Base-by-base conservation (phyloP, 2,329 filamentous ascomycete genomes). In the Colletotrichum tamarilloi region DNA sequence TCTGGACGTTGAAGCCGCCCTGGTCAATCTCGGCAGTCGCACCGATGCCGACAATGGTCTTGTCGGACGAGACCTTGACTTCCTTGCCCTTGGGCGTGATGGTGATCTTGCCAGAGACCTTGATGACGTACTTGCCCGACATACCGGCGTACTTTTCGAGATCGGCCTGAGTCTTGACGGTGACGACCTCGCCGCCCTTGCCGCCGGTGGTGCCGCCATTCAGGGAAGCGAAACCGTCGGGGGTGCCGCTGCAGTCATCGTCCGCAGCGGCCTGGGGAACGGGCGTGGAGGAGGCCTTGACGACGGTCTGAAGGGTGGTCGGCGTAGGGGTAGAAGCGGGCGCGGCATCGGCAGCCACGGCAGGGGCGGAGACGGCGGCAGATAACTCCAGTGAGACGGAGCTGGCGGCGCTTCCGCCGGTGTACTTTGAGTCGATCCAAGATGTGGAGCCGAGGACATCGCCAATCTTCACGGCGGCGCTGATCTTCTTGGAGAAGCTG, bases 401-500 rank as follows among this genome's bases (percentile, higher is more conserved):
- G 16, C 42, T 57, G 14, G 67, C 53, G 49, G 52, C 32, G 28
- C 57, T 38, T 11, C 68, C 68, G 63, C 68, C 24, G 22, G 68
- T 72, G 62, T 78, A 81, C 30, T 76, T 79, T 1, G 72, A 76
- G 32, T 75, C 74, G 24, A 62, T 75, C 12, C 77, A 71, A 66
- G 81, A 81, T 7, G 72, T 75, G 56, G 77, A 77, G 1, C 78
- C 79, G 8, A 83, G 72, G 9, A 82, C 76, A 2, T 75, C 76
- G 26, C 57, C 65, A 30, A 85, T 82, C 4, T 79, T 76, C 0
- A 87, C 82, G 0, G 84, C 70, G 0, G 78, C 73, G 24, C 74
- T 76, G n/a, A 87, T 78, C 73, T 79, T 82, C 57, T 76, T 81
- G 7, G 82, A 75, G 70, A 84, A 86, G 46, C 81, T 83, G 4